phyloP scores from a whole-genome alignment of 805 yeast species.

The Kazachstania africana region DNA sequence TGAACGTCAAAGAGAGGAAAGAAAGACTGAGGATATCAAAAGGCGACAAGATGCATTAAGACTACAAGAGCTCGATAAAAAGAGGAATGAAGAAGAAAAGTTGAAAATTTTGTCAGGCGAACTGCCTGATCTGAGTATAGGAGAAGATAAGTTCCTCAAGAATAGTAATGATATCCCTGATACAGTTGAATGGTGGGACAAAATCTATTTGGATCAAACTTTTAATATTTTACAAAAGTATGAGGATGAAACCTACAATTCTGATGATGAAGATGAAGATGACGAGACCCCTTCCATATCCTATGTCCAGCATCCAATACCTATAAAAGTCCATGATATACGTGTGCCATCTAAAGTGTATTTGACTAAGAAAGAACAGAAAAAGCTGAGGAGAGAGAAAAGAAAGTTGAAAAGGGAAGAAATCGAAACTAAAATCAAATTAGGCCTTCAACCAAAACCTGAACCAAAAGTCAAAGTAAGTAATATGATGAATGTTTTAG shows the following conservation, averaged over 20 bases:
- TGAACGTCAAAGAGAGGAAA: constrained; percentile 6
- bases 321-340: constrained; percentile 41
- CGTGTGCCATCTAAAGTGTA: constrained; percentile 35
- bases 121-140: constrained; percentile 37
- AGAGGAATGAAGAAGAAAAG: constrained; percentile 27
- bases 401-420: constrained; percentile 55
- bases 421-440: constrained; percentile 60
- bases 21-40: constrained; percentile 28
- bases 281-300: constrained; percentile 38
- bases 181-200: constrained; percentile 83
- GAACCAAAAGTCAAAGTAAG: constrained; percentile 77
- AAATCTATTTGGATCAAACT: constrained; percentile 34
- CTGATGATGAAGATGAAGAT: constrained; percentile 25
- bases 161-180: constrained; percentile 39
- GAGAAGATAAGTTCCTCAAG: constrained; percentile 42
- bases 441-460: constrained; percentile 81
- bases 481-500: constrained; percentile 72
- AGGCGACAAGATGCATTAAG: constrained; percentile 2
- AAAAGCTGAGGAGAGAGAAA: constrained; percentile 58
- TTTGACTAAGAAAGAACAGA: constrained; percentile 67
- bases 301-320: constrained; percentile 78
- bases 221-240: constrained; percentile 31
- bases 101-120: constrained; percentile 30
- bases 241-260: constrained; percentile 11
- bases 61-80: background rate